These are phyloP conservation scores for Calonectria hawksworthii DNA, from an alignment of 2,329 filamentous ascomycete species.

Conservation along the genomic window DNA sequence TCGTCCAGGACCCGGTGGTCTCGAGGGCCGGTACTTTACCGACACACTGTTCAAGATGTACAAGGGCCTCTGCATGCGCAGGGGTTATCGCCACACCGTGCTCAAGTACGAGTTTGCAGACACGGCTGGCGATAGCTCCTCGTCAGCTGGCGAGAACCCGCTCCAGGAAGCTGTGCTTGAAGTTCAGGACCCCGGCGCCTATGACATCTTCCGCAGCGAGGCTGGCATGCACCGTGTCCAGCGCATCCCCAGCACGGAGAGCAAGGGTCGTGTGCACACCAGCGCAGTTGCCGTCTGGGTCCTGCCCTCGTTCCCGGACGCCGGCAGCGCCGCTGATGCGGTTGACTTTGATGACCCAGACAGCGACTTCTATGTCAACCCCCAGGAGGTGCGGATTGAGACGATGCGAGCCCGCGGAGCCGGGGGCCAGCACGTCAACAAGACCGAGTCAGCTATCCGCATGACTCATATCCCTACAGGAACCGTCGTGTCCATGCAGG, in stretches of 20 bases:
- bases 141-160: constrained; percentile 73
- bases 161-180: constrained; percentile 92
- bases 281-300: constrained; percentile 94
- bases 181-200: constrained; percentile 81
- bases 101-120: constrained; percentile 87
- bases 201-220: constrained; percentile 86
- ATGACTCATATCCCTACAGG: constrained; percentile 92
- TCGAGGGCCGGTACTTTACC: constrained; percentile 92
- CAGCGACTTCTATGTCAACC: constrained; percentile 92
- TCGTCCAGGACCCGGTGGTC: constrained; percentile 89
- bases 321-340: constrained; percentile 60
- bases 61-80: constrained; percentile 78
- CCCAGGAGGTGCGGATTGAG: constrained; percentile 85
- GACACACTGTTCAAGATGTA: constrained; percentile 94
- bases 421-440: constrained; percentile 98
- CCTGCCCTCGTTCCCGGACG: constrained; percentile 82
- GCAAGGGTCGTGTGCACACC: constrained; percentile 91
- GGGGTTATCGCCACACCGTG: constrained; percentile 75
- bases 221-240: constrained; percentile 97
- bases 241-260: constrained; percentile 91
- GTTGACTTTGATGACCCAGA: constrained; percentile 83
- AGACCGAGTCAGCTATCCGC: constrained; percentile 94
- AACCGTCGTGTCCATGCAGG: constrained; percentile 91
- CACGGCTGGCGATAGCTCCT: constrained; percentile 67
- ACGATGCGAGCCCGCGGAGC: constrained; percentile 94